Base-by-base conservation (phyloP, 768 basidiomycete species). In the Calocera viscosa region DNA sequence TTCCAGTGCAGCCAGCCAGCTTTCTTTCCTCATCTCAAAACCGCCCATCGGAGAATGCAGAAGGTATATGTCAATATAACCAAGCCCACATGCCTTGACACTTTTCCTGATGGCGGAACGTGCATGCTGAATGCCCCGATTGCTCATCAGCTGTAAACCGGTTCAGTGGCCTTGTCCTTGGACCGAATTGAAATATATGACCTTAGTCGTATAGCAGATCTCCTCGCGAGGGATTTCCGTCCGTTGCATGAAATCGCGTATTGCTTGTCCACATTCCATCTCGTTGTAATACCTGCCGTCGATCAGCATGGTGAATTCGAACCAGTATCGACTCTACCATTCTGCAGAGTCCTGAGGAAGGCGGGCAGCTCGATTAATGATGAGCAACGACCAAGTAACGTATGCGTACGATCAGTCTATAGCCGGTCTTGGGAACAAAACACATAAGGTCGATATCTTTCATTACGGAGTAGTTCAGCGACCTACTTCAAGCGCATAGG, bases 171-270 rank as follows among this genome's bases (percentile, higher is more conserved):
- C 65, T 80, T 77, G 67, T 75, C 78, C 26, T 81, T 80, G 16
- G 79, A 73, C 2, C 79, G 77, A 72, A 41, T 76, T 72, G 74
- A 89, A 89, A 64, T 74, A 69, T 75, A 80, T 86, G 64, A 88
- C 79, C 75, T 90, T 88, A 22, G 86, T 88, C 33, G 86, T 88
- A 74, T 83, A 87, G 78, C 84, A 88, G 71, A 91, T 80, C 22
- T 82, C 82, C 12, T 77, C 75, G 30, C 86, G 84, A 63, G 84
- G 82, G 11, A 80, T 80, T 65, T 76, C 76, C n/a, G 80, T 74
- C 2, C 67, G 35, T 11, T 74, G 70, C 74, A 82, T 81, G 71
- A 83, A 86, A 69, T 82, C 81, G 66, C 76, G 76, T 72, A 90
- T 83, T 32, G 86, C 87, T 28, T 78, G 74, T 2, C 87, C 86